phyloP scores from a whole-genome alignment of 2,329 filamentous ascomycete genomes.

The Trichophyton equinum region DNA sequence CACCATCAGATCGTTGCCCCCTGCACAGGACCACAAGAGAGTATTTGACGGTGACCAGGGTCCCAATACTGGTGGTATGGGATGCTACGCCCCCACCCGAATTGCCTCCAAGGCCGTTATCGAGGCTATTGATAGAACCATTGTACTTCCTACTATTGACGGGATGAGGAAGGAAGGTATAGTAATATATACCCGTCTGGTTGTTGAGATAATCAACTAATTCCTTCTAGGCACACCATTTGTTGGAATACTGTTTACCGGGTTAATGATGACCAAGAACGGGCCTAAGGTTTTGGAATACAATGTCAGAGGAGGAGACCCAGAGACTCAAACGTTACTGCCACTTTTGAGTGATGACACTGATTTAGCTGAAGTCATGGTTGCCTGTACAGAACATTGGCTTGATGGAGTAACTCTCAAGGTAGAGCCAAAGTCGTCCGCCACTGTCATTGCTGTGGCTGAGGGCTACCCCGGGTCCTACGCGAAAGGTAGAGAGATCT shows the following conservation, averaged over 20 bases:
- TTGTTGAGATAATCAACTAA: not conserved
- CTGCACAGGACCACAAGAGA: slow-evolving; percentile 93
- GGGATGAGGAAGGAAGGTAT: slow-evolving; percentile 69
- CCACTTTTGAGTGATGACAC: slow-evolving; percentile 64
- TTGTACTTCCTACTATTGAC: slow-evolving; percentile 79
- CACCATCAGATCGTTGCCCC: slow-evolving; percentile 68
- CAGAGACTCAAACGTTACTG: slow-evolving; percentile 78
- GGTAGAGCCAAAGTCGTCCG: slow-evolving; percentile 58
- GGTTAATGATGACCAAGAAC: slow-evolving; percentile 77
- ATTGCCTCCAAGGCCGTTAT: slow-evolving; percentile 65
- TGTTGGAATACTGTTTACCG: slow-evolving; percentile 39
- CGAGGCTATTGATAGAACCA: slow-evolving; percentile 62
- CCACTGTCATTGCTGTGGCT: slow-evolving; percentile 87
- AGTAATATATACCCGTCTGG: slow-evolving; percentile 32
- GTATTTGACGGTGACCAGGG: slow-evolving; percentile 82
- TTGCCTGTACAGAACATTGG: slow-evolving; percentile 65
- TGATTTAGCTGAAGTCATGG: slow-evolving; percentile 78
- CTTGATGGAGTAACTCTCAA: slow-evolving; percentile 58
- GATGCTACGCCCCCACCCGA: slow-evolving; percentile 85
- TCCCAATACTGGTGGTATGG: slow-evolving; percentile 95
- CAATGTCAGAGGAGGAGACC: slow-evolving; percentile 86
- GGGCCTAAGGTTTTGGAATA: slow-evolving; percentile 82
- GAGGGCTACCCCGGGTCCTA: slow-evolving; percentile 84
- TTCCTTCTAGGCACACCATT: slow-evolving; percentile 27
- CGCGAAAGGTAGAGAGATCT: slow-evolving; percentile 59